Evolutionary conservation across 257 asterid genomes (phyloP).

Genomic region (Leptodermis oblonga): DNA sequence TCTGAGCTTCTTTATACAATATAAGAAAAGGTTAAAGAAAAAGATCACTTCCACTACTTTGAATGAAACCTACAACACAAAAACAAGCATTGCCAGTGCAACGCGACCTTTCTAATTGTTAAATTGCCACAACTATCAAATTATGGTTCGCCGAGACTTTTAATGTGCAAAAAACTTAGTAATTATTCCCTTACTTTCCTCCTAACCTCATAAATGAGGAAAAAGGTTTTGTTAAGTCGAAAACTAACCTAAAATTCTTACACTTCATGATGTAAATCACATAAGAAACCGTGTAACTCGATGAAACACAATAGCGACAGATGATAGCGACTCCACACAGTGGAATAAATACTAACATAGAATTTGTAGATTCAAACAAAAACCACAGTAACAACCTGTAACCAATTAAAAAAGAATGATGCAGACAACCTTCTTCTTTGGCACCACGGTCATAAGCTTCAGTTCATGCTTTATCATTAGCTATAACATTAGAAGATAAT

Average conservation of each 20-base stretch:
- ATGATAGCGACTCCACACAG: no score
- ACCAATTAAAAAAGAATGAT: background rate
- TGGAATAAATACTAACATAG: no score
- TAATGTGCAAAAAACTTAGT: background rate
- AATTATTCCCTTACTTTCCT: background rate
- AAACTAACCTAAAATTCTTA: background rate
- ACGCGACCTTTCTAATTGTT: background rate
- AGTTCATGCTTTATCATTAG: no score
- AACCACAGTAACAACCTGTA: background rate
- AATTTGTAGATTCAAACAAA: background rate
- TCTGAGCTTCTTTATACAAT: background rate
- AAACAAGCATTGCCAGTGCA: background rate
- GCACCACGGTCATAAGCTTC: no score
- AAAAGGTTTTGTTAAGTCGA: no score
- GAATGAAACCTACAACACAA: background rate
- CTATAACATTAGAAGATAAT: no score
- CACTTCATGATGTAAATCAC: no score
- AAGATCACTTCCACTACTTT: background rate
- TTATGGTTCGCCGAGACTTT: no score
- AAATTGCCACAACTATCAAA: background rate
- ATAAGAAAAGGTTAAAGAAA: background rate
- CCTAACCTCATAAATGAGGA: background rate
- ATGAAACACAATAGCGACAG: no score
- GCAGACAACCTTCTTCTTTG: no score
- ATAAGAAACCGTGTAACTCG: no score